Percentiles rank a stretch among this genome's conserved stretches.
Evolutionary conservation across 352 stramenopile species (phyloP).

Genomic region (Blastocystis sp.): DNA sequence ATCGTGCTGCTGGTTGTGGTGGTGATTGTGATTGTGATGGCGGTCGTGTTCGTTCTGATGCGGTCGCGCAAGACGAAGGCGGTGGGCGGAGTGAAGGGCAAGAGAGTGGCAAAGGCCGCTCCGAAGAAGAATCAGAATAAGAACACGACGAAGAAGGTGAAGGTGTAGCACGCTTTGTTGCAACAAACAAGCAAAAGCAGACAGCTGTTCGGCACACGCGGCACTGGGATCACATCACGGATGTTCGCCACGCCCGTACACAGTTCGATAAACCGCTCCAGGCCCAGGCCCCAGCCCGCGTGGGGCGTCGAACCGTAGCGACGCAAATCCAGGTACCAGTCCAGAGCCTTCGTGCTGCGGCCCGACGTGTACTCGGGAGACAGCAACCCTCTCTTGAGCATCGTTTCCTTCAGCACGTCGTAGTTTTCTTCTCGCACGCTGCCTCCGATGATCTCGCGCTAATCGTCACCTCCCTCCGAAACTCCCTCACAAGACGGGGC

Average conservation of each 20-base stretch:
- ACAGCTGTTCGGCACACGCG: conserved; percentile 81
- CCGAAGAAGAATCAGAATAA: neutral
- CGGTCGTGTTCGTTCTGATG: neutral
- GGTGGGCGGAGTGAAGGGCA: neutral
- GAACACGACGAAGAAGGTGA: neutral
- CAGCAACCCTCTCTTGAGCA: conserved; percentile 76
- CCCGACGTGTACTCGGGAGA: conserved; percentile 71
- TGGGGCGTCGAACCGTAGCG: conserved; percentile 82
- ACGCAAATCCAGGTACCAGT: conserved; percentile 91
- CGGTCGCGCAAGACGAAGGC: neutral
- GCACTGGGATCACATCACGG: conserved; percentile 92
- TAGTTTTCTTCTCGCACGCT: conserved; percentile 87
- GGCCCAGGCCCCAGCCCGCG: conserved; percentile 90
- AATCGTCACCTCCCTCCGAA: conserved; percentile 5
- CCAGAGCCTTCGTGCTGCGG: conserved; percentile 74
- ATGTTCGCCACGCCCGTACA: conserved; percentile 90
- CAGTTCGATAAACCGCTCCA: conserved; percentile 90
- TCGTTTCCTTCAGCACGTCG: conserved; percentile 81
- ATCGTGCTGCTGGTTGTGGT: conserved; percentile 17
- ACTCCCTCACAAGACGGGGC: conserved; percentile 82
- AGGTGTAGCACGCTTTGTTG: neutral
- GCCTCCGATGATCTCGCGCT: conserved; percentile 79
- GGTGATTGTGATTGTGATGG: conserved; percentile 35
- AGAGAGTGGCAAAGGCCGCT: neutral
- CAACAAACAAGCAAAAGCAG: conserved; percentile 46